Conservation (phyloP, 805 yeast species). For the Candida odintsovae region DNA sequence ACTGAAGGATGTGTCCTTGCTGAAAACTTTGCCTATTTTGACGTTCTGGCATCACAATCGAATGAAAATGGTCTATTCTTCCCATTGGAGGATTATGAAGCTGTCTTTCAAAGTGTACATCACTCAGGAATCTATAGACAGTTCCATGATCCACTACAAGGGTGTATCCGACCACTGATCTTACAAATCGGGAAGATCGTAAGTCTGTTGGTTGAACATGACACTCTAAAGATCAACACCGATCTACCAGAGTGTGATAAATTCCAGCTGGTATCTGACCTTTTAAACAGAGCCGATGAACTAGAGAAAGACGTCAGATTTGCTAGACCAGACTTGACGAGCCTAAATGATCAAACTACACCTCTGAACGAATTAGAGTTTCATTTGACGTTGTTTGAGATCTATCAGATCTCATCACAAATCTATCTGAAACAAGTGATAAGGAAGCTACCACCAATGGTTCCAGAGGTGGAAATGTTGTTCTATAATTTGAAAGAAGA, state of each 20-base stretch:
- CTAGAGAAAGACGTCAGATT: slow-evolving; percentile 38
- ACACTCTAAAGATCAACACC: slow-evolving; percentile 4
- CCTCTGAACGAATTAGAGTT: slow-evolving; percentile 40
- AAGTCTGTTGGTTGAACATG: slow-evolving; percentile 17
- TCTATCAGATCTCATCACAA: slow-evolving; percentile 48
- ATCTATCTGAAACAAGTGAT: slow-evolving; percentile 50
- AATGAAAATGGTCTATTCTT: slow-evolving; percentile 25
- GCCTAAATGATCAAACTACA: slow-evolving; percentile 23
- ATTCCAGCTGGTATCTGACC: slow-evolving; percentile 11
- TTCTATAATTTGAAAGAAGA: slow-evolving; percentile 44
- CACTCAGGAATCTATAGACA: slow-evolving; percentile 1
- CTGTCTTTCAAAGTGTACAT: slow-evolving; percentile 4
- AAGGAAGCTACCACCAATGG: slow-evolving; percentile 42
- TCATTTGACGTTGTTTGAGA: slow-evolving; percentile 55
- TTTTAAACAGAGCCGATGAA: slow-evolving; percentile 22
- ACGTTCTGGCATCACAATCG: slow-evolving; percentile 21
- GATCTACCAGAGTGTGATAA: slow-evolving; percentile 15
- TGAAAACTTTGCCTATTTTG: slow-evolving; percentile 18
- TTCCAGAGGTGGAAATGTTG: slow-evolving; percentile 46
- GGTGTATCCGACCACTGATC: slow-evolving; percentile 21
- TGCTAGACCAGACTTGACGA: slow-evolving; percentile 41
- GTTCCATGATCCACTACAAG: slow-evolving; percentile 19
- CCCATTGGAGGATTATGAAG: slow-evolving; percentile 17
- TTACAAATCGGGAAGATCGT: slow-evolving; percentile 21
- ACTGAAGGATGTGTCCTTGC: slow-evolving; percentile 20